Evolutionary conservation across 306 rosid species (phyloP), one percentile per base, ranked within the genome.

Genomic region (Vigna hirtella): DNA sequence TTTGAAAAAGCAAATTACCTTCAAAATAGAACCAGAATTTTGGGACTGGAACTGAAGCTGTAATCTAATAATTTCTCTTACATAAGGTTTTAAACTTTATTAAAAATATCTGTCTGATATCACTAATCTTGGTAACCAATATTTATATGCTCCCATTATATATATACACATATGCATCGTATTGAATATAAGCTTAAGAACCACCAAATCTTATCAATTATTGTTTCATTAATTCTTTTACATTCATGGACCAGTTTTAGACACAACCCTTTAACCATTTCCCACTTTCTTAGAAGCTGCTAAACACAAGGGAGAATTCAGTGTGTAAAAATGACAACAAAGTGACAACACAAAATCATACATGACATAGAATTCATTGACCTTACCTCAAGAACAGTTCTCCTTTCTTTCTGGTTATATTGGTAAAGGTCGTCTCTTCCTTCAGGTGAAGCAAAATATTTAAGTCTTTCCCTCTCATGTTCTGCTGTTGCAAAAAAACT

Each of bases 351-450:
- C 22, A 77, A 68, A 62, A 78, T 62, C 65, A 52, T 62, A 77
- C 20, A 63, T 16, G 17, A 47, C 40, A 32, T 11, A 12, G 3
- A 43, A 45, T 26, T 70, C 28, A 62, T 77, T 48, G 84, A 68
- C 55, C 81, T 75, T 63, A 92, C 97, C 97, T 92, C 98, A 63
- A 94, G 94, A 76, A 94, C 92, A 74, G 88, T 92, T 89, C 97
- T 88, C 81, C 91, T 86, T 85, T 94, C 97, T 85, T 87, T 95
- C 91, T 90, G 97, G 81, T 95, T 95, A 90, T 95, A 95, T 81
- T 92, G 90, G 84, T 92, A 95, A 18, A 95, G 84, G 87, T 95
- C 98, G 57, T 95, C 98, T 81, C 98, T 91, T 88, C 98, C 97
- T 88, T 91, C 98, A 48, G 98, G 87, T n/a, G 98, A 92, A 62